A percentile compares a stretch with the other conserved stretches of the same genome.
Evolutionary conservation across 176 grass and related monocot species (phyloP).

Genomic region (Triticum turgidum): DNA sequence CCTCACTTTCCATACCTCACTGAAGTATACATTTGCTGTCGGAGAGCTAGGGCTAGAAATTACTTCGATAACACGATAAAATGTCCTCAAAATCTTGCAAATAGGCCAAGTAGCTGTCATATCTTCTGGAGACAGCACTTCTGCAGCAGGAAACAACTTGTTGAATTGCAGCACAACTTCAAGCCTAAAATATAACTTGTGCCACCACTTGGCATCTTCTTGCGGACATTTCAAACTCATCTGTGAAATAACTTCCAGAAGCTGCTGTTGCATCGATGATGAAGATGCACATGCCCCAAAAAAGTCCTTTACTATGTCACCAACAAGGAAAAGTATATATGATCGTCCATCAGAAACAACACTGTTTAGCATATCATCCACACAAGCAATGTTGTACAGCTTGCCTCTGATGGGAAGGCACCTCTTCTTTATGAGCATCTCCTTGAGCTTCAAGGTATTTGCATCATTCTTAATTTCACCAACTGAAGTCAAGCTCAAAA

Average conservation of each 20-base stretch:
- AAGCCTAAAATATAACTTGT: constrained; percentile 50
- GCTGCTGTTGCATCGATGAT: constrained; percentile 24
- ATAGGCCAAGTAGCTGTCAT: constrained; percentile 24
- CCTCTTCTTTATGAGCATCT: constrained; percentile 31
- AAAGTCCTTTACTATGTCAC: constrained; percentile 40
- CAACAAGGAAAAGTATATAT: constrained; percentile 42
- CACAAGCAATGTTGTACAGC: constrained; percentile 42
- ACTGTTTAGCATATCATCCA: constrained; percentile 42
- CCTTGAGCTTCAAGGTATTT: constrained; percentile 30
- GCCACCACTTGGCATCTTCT: constrained; percentile 55
- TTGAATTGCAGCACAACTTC: constrained; percentile 52
- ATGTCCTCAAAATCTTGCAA: constrained; percentile 47
- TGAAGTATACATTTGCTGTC: constrained; percentile 51
- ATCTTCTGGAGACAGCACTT: constrained; percentile 25
- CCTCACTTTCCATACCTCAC: constrained; percentile 54
- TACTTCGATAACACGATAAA: constrained; percentile 49
- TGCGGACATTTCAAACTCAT: constrained; percentile 46
- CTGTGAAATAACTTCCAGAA: constrained; percentile 44
- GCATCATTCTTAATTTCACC: constrained; percentile 41
- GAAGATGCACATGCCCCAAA: constrained; percentile 31
- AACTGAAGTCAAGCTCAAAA: constrained; percentile 10
- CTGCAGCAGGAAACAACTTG: constrained; percentile 48
- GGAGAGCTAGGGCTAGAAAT: constrained; percentile 32
- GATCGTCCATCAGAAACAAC: constrained; percentile 29
- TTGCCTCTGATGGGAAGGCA: constrained; percentile 49